Base-by-base conservation (phyloP, 2,329 filamentous ascomycete genomes). In the Fusarium austroafricanum region DNA sequence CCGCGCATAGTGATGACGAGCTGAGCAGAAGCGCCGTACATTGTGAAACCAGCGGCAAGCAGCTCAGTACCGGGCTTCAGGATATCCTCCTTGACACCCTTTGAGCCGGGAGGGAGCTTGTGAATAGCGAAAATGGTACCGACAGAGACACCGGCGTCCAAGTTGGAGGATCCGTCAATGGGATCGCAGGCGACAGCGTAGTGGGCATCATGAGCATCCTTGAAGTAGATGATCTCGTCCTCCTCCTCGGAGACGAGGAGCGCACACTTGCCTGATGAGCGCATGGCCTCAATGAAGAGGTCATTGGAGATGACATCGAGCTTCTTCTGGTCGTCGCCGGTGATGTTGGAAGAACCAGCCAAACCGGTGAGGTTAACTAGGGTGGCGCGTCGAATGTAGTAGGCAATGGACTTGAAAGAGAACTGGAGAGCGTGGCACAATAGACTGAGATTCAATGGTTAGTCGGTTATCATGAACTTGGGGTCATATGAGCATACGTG, bases 261-360 rank as follows among this genome's bases (percentile, higher is more conserved):
- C 52, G 93, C 90, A 78, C 94, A 96, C 80, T 94, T 94, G 75
- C 93, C 94, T 28, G 92, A 97, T 53, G 93, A 95, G 73, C 89
- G 89, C 96, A 99, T 98, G 68, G 94, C 92, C 65, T 93, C 90
- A 77, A 99, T 92, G 84, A 99, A 99, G 75, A 99, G 87, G 79
- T 99, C 96, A 79, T 99, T 98, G 79, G 94, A 95, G 78, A 99
- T 98, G 62, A 99, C 95, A 79, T 99, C 96, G 67, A 99, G 92
- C 84, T 99, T 99, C 89, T 99, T 99, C 81, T 99, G 96, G 79
- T 98, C 96, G 80, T 99, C 96, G 70, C 96, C 96, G 5, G 96
- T 98, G 54, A 87, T 93, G 83, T 99, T 99, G 71, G 94, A 93
- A 63, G 95, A 96, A 61, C 96, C 96, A 66, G 96, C 96, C 47